A percentile compares a stretch with the other conserved stretches of the same genome.
These are phyloP conservation scores for Lactarius hatsudake DNA, from an alignment of 768 basidiomycete species.

Conservation along the genomic window DNA sequence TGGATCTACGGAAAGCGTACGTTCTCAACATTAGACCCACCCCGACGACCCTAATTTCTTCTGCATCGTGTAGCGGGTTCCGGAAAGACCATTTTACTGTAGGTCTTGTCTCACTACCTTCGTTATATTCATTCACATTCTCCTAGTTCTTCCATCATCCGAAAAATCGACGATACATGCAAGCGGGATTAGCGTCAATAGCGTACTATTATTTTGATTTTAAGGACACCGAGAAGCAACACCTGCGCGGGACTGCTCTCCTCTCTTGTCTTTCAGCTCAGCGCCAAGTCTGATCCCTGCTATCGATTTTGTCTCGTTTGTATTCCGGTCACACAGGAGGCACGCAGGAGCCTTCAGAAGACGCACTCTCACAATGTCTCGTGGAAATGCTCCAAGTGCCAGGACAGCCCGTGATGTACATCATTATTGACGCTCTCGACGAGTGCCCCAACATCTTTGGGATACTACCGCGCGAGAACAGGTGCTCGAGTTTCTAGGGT, in stretches of 20 bases:
- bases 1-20: constrained; percentile 14
- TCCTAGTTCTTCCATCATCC: constrained; percentile 1
- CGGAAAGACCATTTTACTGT: constrained; percentile 12
- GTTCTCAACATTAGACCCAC: background rate
- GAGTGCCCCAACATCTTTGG: background rate
- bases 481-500: background rate
- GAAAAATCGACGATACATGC: background rate
- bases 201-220: constrained; percentile 15
- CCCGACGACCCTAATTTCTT: background rate
- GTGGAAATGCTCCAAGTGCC: background rate
- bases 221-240: constrained; percentile 4
- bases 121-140: background rate
- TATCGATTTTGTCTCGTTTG: background rate
- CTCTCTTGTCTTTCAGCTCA: constrained; percentile 3
- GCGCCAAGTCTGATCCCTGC: background rate
- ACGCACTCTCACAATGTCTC: background rate
- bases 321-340: background rate
- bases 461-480: background rate
- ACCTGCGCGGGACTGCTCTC: background rate
- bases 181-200: background rate
- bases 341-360: background rate
- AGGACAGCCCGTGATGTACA: background rate
- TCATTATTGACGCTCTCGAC: constrained; percentile 4
- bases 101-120: background rate
- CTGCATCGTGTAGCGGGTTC: background rate